These are phyloP conservation scores for Penicillium ucsense DNA, from an alignment of 495 filamentous ascomycete genomes.

Conservation along the genomic window DNA sequence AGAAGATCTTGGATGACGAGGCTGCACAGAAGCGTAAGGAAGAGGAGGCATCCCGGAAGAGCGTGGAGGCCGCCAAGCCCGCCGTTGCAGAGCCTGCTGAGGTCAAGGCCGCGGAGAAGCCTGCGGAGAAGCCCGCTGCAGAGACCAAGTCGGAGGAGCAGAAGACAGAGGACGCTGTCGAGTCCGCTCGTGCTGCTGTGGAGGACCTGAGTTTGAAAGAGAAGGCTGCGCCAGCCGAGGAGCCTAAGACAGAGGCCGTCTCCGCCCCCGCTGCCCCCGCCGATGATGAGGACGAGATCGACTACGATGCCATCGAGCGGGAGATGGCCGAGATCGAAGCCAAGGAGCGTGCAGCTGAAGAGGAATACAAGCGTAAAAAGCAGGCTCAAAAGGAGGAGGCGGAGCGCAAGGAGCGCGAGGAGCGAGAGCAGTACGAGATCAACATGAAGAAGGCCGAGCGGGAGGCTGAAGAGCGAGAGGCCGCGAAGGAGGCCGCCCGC, in stretches of 20 bases:
- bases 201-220: slow-evolving; percentile 31
- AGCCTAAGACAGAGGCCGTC: slow-evolving; percentile 18
- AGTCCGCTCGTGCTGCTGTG: slow-evolving; percentile 22
- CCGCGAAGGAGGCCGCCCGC: slow-evolving; percentile 37
- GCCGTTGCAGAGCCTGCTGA: slow-evolving; percentile 9
- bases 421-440: slow-evolving; percentile 35
- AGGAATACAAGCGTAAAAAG: slow-evolving; percentile 50
- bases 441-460: slow-evolving; percentile 49
- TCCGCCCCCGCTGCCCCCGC: slow-evolving; percentile 5
- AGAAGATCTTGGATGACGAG: slow-evolving; percentile 47
- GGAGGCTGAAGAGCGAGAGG: slow-evolving; percentile 47
- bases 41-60: slow-evolving; percentile 40
- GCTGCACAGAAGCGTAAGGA: slow-evolving; percentile 42
- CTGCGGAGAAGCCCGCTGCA: slow-evolving; percentile 9
- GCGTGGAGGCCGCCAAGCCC: slow-evolving; percentile 38
- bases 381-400: slow-evolving; percentile 52
- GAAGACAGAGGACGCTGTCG: slow-evolving; percentile 31
- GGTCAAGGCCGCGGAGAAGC: slow-evolving; percentile 12
- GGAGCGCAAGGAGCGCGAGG: slow-evolving; percentile 49
- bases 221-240: slow-evolving; percentile 25
- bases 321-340: slow-evolving; percentile 47
- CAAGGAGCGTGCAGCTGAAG: slow-evolving; percentile 50
- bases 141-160: slow-evolving; percentile 33
- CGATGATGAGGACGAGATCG: slow-evolving; percentile 40
- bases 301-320: slow-evolving; percentile 42